These are phyloP conservation scores for Fermentozyma sake DNA, from an alignment of 1,139 yeast species.

Conservation along the genomic window DNA sequence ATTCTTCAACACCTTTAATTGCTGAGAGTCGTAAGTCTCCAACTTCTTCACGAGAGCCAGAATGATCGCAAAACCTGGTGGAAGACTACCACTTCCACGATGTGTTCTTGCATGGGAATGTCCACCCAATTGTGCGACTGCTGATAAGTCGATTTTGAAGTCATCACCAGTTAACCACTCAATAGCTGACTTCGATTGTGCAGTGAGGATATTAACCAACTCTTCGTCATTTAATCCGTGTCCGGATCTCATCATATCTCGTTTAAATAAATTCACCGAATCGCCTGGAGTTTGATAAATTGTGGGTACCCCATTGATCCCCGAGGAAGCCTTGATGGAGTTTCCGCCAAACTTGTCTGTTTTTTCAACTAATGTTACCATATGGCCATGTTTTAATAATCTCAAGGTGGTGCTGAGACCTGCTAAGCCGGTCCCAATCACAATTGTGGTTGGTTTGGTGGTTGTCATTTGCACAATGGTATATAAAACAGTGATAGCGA, in stretches of 20 bases:
- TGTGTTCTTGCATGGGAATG: conserved; percentile 36
- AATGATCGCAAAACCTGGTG: conserved; percentile 37
- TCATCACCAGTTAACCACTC: conserved; percentile 25
- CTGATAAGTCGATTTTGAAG: conserved; percentile 22
- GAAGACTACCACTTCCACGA: conserved; percentile 26
- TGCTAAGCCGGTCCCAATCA: conserved; percentile 36
- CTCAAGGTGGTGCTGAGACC: conserved; percentile 30
- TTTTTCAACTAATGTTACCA: conserved; percentile 29
- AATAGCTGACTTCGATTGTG: conserved; percentile 26
- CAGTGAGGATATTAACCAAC: conserved; percentile 23
- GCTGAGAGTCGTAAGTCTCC: conserved; percentile 10
- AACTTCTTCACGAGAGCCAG: conserved; percentile 21
- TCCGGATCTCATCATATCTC: conserved; percentile 31
- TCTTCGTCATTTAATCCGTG: conserved; percentile 20
- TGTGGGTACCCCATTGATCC: conserved; percentile 37
- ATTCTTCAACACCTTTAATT: conserved; percentile 18
- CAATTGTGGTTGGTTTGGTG: too few relatives aligned
- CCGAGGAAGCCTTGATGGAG: conserved; percentile 37
- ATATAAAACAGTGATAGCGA: too few relatives aligned
- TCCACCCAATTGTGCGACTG: conserved; percentile 32
- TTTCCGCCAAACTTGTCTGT: conserved; percentile 31
- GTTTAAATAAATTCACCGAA: conserved; percentile 18
- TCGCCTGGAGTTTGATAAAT: conserved; percentile 22
- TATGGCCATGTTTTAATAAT: conserved; percentile 19
- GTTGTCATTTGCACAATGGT: too few relatives aligned